phyloP scores from a whole-genome alignment of 768 basidiomycete genomes.

The Trametes coccinea region DNA sequence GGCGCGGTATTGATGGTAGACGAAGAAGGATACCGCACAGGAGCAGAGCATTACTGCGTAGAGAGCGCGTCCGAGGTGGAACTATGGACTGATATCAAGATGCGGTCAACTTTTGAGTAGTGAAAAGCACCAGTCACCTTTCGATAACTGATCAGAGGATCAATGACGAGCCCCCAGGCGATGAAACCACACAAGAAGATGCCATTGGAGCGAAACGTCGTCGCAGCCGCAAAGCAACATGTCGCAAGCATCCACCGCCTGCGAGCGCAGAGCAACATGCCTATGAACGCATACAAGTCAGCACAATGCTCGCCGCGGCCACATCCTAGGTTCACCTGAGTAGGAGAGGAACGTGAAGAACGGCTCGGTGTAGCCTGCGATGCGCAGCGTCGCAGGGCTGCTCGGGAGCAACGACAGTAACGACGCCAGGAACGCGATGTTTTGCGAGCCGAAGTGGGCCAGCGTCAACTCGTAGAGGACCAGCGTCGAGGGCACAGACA shows the following conservation, averaged over 20 bases:
- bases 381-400: slow-evolving; percentile 71
- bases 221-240: slow-evolving; percentile 62
- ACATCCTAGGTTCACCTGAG: slow-evolving; percentile 42
- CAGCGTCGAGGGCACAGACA: slow-evolving; percentile 35
- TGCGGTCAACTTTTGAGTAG: neutral
- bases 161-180: slow-evolving; percentile 66
- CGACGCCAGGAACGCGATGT: slow-evolving; percentile 60
- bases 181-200: slow-evolving; percentile 76
- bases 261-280: slow-evolving; percentile 58
- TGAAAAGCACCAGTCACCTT: slow-evolving; percentile 30
- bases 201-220: slow-evolving; percentile 76
- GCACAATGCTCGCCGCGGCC: no score
- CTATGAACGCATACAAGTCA: slow-evolving; percentile 32
- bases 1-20: slow-evolving; percentile 67
- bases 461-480: slow-evolving; percentile 62
- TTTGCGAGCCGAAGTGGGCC: slow-evolving; percentile 52
- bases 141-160: slow-evolving; percentile 46
- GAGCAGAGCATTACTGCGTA: slow-evolving; percentile 44
- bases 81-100: slow-evolving; percentile 29
- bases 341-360: slow-evolving; percentile 85
- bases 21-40: slow-evolving; percentile 63
- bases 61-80: slow-evolving; percentile 34
- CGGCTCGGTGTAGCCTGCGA: slow-evolving; percentile 81
- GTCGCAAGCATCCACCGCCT: slow-evolving; percentile 56
- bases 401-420: slow-evolving; percentile 77